A percentile compares a stretch with the other conserved stretches of the same genome.
Conservation (phyloP, 2,329 filamentous ascomycete species). For the Graphilbum fragrans region DNA sequence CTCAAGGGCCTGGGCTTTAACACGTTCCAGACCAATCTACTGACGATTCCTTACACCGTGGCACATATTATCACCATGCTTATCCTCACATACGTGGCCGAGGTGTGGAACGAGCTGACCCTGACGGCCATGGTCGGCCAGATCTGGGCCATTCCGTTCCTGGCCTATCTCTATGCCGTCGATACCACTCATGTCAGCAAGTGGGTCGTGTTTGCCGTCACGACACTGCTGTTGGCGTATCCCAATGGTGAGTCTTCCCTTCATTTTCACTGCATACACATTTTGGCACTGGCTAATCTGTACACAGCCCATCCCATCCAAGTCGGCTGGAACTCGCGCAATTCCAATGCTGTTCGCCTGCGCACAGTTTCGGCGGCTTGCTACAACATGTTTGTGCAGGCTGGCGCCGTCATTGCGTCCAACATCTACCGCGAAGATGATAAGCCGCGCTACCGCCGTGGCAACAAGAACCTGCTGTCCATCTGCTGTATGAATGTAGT, state of each 20-base stretch:
- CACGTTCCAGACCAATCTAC: constrained; percentile 50
- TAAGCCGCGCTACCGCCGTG: constrained; percentile 36
- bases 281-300: not conserved
- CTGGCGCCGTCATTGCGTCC: constrained; percentile 25
- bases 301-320: constrained; percentile 32
- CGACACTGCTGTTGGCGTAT: constrained; percentile 26
- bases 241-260: constrained; percentile 21
- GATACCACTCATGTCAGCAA: constrained; percentile 23
- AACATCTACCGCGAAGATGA: constrained; percentile 27
- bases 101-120: constrained; percentile 35
- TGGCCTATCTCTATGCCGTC: constrained; percentile 35
- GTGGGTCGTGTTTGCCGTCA: constrained; percentile 29
- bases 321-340: constrained; percentile 37
- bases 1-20: constrained; percentile 44
- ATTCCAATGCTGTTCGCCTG: constrained; percentile 49
- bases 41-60: constrained; percentile 43
- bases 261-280: not conserved
- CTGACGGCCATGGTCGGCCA: constrained; percentile 35
- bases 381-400: constrained; percentile 46
- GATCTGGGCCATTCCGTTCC: constrained; percentile 47
- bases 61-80: constrained; percentile 24
- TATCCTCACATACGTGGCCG: constrained; percentile 23
- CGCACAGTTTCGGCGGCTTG: constrained; percentile 49
- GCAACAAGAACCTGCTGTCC: constrained; percentile 41
- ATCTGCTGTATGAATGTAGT: constrained; percentile 23